Percentiles rank a stretch among this genome's conserved stretches.
Evolutionary conservation across 129 eudicot species (phyloP).

Genomic region (Erigeron canadensis): DNA sequence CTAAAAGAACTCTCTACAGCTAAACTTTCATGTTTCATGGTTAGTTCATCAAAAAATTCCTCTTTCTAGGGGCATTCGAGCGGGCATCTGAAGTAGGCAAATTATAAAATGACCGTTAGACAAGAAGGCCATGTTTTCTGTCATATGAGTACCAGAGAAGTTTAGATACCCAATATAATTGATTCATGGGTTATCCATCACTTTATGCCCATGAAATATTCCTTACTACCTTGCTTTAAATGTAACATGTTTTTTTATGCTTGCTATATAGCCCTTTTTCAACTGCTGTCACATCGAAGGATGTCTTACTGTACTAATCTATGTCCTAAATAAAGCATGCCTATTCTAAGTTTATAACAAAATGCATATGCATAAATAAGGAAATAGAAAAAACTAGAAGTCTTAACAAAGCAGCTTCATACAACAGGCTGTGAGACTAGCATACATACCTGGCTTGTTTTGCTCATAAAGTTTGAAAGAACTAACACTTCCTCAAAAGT

Average conservation of each 20-base stretch:
- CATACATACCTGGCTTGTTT: slow-evolving; percentile 72
- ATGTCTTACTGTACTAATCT: slow-evolving; percentile 12
- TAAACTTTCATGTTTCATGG: background rate
- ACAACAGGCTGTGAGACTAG: background rate
- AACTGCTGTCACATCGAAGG: slow-evolving; percentile 3
- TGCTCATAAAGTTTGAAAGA: slow-evolving; percentile 94
- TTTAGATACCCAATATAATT: too few species aligned
- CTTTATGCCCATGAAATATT: background rate
- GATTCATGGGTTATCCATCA: background rate
- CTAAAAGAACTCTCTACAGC: slow-evolving; percentile 10
- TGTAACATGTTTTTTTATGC: slow-evolving; percentile 12
- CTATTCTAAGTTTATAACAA: background rate
- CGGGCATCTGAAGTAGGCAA: too few species aligned
- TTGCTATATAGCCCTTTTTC: slow-evolving; percentile 4
- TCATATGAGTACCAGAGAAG: too few species aligned
- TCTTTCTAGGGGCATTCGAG: background rate
- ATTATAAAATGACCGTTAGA: too few species aligned
- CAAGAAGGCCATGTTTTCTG: too few species aligned
- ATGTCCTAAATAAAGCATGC: background rate
- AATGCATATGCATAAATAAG: background rate
- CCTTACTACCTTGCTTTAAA: slow-evolving; percentile 6
- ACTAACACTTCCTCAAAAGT: slow-evolving; percentile 77
- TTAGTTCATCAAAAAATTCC: background rate
- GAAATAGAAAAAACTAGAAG: background rate
- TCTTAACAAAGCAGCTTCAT: background rate